Evolutionary conservation across 345 rosid species (phyloP), one percentile per base, ranked within the genome.

Genomic region (Excoecaria cochinchinensis): DNA sequence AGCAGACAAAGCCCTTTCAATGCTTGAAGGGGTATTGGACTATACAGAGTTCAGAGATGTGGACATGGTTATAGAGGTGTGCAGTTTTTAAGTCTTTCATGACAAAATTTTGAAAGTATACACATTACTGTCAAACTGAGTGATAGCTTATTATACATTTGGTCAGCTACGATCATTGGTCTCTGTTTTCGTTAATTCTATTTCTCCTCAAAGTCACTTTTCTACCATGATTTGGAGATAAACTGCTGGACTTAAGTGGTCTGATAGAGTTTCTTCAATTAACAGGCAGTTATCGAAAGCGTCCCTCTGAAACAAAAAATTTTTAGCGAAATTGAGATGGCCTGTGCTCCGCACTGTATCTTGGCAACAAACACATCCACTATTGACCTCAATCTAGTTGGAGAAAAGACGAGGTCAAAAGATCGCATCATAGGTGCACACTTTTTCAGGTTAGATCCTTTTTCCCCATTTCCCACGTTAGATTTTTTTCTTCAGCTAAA

Each of bases 51-150:
- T 95, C 73, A 90, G 81, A 83, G 95, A 95, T 79, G 97, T 91
- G 69, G 99, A 95, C 77, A 86, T 91, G 97, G 97, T 95, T 75
- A 90, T 95, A 75, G 99, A 95, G 97, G 99, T 91, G 51, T 24
- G 86, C 44, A 44, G 48, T 5, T 44, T 10, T 5, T 44, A 4
- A 44, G 48, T 44, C 8, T 3, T 4, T 59, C 13, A 3, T 58
- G 15, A 40, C 75, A 22, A 47, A 57, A 19, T 59, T 47, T 38
- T 36, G 42, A 66, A 71, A 50, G 50, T 36, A 17, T 56, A 24
- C 42, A 8, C 42, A 11, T 46, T 46, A 19, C 52, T 69, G 48
- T 51, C 42, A 50, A 69, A 53, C 50, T 50, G 63, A 21, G 59
- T 63, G 39, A 4, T 39, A 40, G 22, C 15, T 47, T 14, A 50